phyloP scores from a whole-genome alignment of 371 early-diverging fungal species.

The Apophysomyces trapeziformis region DNA sequence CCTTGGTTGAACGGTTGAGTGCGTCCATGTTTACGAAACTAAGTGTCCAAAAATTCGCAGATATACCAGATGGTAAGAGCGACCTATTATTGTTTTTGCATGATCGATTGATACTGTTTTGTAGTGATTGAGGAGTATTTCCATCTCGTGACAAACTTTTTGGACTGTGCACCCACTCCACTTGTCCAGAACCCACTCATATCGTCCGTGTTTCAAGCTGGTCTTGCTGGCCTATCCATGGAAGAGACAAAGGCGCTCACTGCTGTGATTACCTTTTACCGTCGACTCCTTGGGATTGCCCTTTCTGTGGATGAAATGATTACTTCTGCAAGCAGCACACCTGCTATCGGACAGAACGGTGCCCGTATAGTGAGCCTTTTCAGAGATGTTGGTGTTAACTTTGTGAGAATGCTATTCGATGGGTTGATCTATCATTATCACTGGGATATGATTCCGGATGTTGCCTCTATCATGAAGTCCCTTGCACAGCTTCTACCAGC shows the following conservation, averaged over 20 bases:
- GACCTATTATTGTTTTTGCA: not conserved
- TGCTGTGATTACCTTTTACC: conserved; percentile 62
- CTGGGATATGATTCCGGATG: conserved; percentile 54
- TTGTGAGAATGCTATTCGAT: conserved; percentile 46
- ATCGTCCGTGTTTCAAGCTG: conserved; percentile 67
- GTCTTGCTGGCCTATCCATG: conserved; percentile 63
- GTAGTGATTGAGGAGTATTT: conserved; percentile 75
- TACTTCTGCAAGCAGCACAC: conserved; percentile 17
- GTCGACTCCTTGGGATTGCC: conserved; percentile 43
- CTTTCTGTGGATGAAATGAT: conserved; percentile 27
- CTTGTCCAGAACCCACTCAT: conserved; percentile 62
- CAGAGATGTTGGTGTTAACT: conserved; percentile 35
- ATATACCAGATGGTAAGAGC: conserved; percentile 69
- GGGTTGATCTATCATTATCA: conserved; percentile 59
- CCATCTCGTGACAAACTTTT: conserved; percentile 54
- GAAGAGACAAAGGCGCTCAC: conserved; percentile 65
- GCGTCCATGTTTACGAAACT: conserved; percentile 61
- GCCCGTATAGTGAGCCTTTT: conserved; percentile 38
- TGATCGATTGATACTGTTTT: conserved; percentile 5
- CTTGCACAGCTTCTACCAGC: conserved; percentile 53
- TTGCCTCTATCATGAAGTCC: conserved; percentile 47
- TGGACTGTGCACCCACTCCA: conserved; percentile 63
- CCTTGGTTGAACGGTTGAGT: conserved; percentile 62
- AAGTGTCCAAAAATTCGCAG: conserved; percentile 54
- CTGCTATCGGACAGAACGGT: conserved; percentile 34